Conservation (phyloP, 164 flowering plant genomes). For the Akebia trifoliata region DNA sequence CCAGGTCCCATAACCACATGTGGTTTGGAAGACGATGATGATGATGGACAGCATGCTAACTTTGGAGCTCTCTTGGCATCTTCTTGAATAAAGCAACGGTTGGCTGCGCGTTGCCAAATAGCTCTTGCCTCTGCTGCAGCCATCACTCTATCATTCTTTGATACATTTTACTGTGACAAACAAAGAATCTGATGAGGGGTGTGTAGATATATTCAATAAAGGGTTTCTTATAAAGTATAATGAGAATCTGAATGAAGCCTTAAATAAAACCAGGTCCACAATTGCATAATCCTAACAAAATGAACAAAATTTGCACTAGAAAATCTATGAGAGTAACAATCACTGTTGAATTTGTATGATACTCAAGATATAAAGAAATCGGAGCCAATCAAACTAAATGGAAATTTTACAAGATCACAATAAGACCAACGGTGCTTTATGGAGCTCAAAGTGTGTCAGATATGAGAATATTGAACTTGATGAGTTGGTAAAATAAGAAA, state of each 20-base stretch:
- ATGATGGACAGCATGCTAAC: constrained; percentile 54
- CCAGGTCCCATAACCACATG: constrained; percentile 20
- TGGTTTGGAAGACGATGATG: constrained; percentile 30
- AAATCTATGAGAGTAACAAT: not conserved
- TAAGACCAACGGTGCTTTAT: no score
- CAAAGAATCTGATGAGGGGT: not conserved
- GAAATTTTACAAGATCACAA: no score
- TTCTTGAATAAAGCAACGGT: constrained; percentile 90
- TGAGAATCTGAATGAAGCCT: not conserved
- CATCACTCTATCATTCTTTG: constrained; percentile 35
- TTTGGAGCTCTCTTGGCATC: constrained; percentile 86
- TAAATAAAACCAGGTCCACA: not conserved
- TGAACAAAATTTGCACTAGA: not conserved
- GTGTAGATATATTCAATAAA: no score
- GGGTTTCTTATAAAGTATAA: not conserved
- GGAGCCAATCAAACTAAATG: no score
- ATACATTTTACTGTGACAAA: constrained; percentile 18
- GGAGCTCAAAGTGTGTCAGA: no score
- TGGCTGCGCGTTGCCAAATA: constrained; percentile 87
- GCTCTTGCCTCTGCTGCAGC: constrained; percentile 97
- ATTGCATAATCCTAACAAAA: not conserved
- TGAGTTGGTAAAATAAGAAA: no score
- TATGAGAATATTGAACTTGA: no score
- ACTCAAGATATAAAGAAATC: no score
- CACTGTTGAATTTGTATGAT: no score